Evolutionary conservation across 306 rosid genomes (phyloP).

Genomic region (Sesbania bispinosa): DNA sequence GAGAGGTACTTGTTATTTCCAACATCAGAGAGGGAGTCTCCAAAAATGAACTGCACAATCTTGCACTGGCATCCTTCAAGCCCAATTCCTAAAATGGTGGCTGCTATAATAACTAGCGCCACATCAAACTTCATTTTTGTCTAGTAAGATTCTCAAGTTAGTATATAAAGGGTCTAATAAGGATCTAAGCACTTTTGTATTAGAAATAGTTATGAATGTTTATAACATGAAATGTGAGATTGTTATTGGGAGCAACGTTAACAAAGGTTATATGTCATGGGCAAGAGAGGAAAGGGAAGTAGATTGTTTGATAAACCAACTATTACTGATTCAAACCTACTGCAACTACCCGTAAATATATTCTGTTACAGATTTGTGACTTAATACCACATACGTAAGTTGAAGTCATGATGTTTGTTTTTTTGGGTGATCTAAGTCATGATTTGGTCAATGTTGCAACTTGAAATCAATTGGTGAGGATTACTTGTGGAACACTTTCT

Average conservation of each 20-base stretch:
- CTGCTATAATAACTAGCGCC: not conserved
- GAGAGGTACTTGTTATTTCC: conserved; percentile 69
- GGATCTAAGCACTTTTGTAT: conserved; percentile 9
- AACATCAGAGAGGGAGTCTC: conserved; percentile 82
- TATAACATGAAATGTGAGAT: not conserved
- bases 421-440: not conserved
- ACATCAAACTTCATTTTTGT: conserved; percentile 40
- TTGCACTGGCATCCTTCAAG: conserved; percentile 51
- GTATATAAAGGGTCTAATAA: not conserved
- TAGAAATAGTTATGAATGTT: not conserved
- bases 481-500: not conserved
- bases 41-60: conserved; percentile 86
- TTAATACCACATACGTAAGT: not conserved
- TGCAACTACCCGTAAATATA: conserved; percentile 38
- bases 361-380: conserved; percentile 24
- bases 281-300: conserved; percentile 16
- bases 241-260: not conserved
- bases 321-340: conserved; percentile 45
- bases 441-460: not conserved
- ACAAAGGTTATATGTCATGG: not conserved
- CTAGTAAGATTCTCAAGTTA: not conserved
- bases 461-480: not conserved
- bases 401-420: conserved; percentile 10
- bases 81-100: conserved; percentile 30
- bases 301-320: conserved; percentile 58